phyloP scores from a whole-genome alignment of 495 filamentous ascomycete genomes.

The Neurospora tetrasperma region DNA sequence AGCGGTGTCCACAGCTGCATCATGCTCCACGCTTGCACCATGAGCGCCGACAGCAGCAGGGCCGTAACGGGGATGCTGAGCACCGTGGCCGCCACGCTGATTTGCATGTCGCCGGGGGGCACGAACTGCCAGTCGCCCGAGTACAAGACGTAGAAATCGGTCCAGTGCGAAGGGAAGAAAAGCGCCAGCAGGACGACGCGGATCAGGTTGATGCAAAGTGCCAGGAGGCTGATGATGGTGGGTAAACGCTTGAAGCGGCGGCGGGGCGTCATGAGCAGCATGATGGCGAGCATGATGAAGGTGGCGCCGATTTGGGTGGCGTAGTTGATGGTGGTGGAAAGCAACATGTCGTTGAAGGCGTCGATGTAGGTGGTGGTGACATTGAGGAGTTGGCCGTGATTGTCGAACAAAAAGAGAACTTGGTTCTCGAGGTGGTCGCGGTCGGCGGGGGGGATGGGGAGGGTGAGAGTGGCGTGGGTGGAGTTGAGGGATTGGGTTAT shows the following conservation, averaged over 20 bases:
- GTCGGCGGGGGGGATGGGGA: neutral
- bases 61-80: constrained; percentile 49
- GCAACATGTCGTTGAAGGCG: constrained; percentile 29
- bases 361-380: constrained; percentile 41
- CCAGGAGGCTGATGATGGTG: constrained; percentile 16
- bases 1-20: constrained; percentile 34
- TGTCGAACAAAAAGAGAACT: neutral
- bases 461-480: neutral
- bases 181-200: constrained; percentile 49
- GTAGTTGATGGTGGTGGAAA: constrained; percentile 56
- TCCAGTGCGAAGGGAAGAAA: constrained; percentile 50
- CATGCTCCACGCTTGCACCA: constrained; percentile 63
- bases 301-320: constrained; percentile 66
- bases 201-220: constrained; percentile 42
- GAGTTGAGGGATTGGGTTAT: neutral
- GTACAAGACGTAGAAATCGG: constrained; percentile 49
- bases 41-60: constrained; percentile 54
- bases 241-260: constrained; percentile 13
- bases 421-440: neutral
- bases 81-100: constrained; percentile 42
- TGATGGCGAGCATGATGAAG: constrained; percentile 52
- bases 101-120: constrained; percentile 32
- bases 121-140: constrained; percentile 47
- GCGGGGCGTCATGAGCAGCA: constrained; percentile 33
- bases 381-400: constrained; percentile 22